Evolutionary conservation across 2,329 filamentous ascomycete genomes (phyloP).

Genomic region (Sphaceloma murrayae): DNA sequence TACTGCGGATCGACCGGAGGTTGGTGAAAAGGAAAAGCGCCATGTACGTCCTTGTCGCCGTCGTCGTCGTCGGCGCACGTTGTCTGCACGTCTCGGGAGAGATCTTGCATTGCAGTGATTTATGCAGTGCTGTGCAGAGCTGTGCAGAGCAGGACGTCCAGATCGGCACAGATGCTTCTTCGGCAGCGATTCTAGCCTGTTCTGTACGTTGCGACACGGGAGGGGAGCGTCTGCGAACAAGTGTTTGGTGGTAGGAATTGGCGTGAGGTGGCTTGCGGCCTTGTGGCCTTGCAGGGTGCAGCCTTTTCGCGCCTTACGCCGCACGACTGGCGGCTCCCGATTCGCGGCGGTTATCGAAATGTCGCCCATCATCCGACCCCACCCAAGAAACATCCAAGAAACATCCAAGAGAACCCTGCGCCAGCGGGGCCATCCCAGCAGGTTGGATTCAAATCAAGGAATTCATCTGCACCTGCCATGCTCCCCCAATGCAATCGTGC

Average conservation of each 20-base stretch:
- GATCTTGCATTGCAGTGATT: background rate
- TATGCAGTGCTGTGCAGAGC: conserved; percentile 6
- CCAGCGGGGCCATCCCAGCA: conserved; percentile 8
- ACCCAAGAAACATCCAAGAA: too few relatives aligned
- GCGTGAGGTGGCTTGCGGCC: background rate
- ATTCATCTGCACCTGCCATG: conserved; percentile 3
- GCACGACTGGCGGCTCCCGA: background rate
- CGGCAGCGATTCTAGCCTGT: background rate
- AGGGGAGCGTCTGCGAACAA: too few relatives aligned
- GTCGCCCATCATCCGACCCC: too few relatives aligned
- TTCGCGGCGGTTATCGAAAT: background rate
- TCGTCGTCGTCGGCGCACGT: conserved; percentile 8
- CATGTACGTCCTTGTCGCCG: conserved; percentile 9
- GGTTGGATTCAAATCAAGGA: conserved; percentile 11
- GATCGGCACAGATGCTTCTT: background rate
- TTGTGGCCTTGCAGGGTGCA: too few relatives aligned
- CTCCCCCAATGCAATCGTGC: background rate
- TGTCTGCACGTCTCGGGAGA: conserved; percentile 5
- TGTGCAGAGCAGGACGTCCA: background rate
- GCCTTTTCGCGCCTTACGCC: too few relatives aligned
- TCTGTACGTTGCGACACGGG: too few relatives aligned
- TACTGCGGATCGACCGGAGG: conserved; percentile 12
- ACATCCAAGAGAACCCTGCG: conserved; percentile 3
- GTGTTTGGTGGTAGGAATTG: background rate
- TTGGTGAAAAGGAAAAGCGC: conserved; percentile 7